Percentiles rank a stretch among this genome's conserved stretches.
Evolutionary conservation across 805 yeast species (phyloP).

Genomic region (Grigorovia humatica): DNA sequence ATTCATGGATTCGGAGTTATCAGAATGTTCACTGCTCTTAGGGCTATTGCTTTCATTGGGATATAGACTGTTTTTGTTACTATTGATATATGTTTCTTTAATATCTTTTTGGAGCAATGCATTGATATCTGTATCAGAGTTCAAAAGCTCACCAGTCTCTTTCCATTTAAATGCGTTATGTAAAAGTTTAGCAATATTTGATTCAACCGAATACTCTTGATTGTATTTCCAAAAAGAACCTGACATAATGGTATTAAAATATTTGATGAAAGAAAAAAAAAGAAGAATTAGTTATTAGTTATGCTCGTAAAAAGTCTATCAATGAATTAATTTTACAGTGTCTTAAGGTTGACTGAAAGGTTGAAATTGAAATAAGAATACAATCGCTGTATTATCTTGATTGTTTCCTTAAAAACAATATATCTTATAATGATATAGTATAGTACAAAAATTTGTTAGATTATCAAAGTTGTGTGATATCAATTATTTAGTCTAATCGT

Average conservation of each 20-base stretch:
- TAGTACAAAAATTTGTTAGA: no score
- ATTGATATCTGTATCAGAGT: background rate
- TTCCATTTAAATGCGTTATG: slow-evolving; percentile 25
- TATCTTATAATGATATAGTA: background rate
- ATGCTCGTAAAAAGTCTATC: background rate
- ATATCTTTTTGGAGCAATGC: background rate
- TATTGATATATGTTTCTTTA: background rate
- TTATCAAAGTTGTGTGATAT: no score
- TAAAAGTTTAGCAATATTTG: slow-evolving; percentile 41
- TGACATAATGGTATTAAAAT: slow-evolving; percentile 21
- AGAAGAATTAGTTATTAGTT: background rate
- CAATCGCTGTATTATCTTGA: background rate
- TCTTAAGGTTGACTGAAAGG: background rate
- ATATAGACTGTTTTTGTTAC: slow-evolving; percentile 19
- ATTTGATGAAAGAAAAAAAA: background rate
- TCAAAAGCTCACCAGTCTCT: background rate
- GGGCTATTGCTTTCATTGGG: slow-evolving; percentile 22
- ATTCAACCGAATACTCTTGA: slow-evolving; percentile 43
- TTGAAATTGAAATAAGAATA: no score
- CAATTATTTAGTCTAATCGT: no score
- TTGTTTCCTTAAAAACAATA: background rate
- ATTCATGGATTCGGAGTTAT: slow-evolving; percentile 3
- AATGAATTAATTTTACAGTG: background rate
- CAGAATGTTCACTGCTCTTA: slow-evolving; percentile 15
- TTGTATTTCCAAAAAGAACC: slow-evolving; percentile 51